These are phyloP conservation scores for Evernia prunastri DNA, from an alignment of 495 filamentous ascomycete species.

Conservation along the genomic window DNA sequence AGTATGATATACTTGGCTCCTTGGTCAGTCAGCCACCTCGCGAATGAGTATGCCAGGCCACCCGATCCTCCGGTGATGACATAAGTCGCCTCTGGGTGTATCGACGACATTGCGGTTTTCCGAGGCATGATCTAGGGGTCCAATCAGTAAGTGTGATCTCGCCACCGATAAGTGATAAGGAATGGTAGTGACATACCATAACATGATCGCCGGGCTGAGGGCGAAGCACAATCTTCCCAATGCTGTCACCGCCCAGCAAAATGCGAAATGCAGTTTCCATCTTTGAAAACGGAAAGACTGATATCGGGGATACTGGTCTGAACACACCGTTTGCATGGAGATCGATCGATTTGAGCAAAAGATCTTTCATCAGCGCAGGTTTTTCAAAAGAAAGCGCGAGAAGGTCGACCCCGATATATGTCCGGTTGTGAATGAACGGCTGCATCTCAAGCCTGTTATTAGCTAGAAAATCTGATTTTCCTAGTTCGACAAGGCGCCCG, in stretches of 20 bases:
- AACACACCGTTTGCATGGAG: constrained; percentile 5
- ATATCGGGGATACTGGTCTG: constrained; percentile 9
- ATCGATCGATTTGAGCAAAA: constrained; percentile 11
- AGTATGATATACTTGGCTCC: constrained; percentile 32
- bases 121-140: constrained; percentile 8
- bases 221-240: constrained; percentile 15
- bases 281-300: constrained; percentile 30
- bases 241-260: constrained; percentile 17
- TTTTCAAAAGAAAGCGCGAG: constrained; percentile 25
- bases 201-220: constrained; percentile 6
- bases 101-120: constrained; percentile 4
- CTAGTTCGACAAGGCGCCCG: constrained; percentile 45
- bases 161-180: too few species aligned
- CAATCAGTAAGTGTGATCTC: constrained; percentile 1
- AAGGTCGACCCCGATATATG: constrained; percentile 39
- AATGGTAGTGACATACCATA: constrained; percentile 11
- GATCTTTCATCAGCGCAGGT: constrained; percentile 14
- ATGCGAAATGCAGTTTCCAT: constrained; percentile 47
- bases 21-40: constrained; percentile 26
- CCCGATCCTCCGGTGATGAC: constrained; percentile 34
- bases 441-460: constrained; percentile 40
- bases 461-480: constrained; percentile 33
- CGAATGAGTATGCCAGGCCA: constrained; percentile 27
- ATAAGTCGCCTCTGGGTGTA: constrained; percentile 26
- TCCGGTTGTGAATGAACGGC: constrained; percentile 36